These are phyloP conservation scores for Dictyostelium intermedium DNA, from an alignment of 78 protist genomes.

Conservation along the genomic window DNA sequence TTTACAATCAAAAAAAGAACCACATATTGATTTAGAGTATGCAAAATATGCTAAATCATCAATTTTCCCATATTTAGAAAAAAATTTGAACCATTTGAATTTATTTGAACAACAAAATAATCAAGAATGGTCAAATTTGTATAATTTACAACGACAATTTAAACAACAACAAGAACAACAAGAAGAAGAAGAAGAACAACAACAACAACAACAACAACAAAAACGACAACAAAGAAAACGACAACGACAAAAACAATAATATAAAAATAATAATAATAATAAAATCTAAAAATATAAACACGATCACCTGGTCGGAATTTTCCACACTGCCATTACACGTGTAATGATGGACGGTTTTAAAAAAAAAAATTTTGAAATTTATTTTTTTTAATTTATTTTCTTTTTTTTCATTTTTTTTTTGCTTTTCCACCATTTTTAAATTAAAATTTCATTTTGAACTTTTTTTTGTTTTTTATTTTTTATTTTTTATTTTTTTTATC, in stretches of 20 bases:
- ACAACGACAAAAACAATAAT: background rate
- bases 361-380: background rate
- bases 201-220: too few relatives aligned
- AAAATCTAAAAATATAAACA: background rate
- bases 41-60: background rate
- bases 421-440: background rate
- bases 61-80: background rate
- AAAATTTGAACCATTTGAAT: background rate
- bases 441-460: background rate
- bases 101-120: background rate
- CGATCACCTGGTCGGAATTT: background rate
- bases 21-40: background rate
- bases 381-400: background rate
- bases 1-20: background rate
- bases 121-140: background rate
- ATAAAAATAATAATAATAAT: too few relatives aligned
- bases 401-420: background rate
- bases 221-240: background rate
- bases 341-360: background rate
- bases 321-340: background rate
- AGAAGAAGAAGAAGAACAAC: too few relatives aligned
- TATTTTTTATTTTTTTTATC: background rate
- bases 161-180: background rate
- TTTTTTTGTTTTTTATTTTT: background rate
- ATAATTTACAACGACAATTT: background rate